Evolutionary conservation across 495 filamentous ascomycete genomes (phyloP), one percentile per base, ranked within the genome.

Genomic region (Tuber microsphaerosporum): DNA sequence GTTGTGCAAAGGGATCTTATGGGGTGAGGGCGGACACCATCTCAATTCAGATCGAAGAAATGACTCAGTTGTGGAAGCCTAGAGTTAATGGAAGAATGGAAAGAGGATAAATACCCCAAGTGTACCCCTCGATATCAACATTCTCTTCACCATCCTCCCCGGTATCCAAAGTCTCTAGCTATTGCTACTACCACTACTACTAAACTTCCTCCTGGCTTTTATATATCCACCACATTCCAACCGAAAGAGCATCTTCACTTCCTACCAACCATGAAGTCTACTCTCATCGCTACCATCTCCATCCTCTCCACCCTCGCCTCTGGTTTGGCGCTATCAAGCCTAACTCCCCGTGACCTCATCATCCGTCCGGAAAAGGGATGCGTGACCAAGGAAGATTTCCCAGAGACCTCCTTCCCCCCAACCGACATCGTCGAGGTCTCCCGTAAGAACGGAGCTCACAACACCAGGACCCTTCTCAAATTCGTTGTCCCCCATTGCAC

Each of bases 281-380:
- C n/a, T 26, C 10, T 61, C 51, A 31, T 31, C n/a, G 10, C 51
- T 31, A 10, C n/a, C n/a, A 2, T 61, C 51, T 61, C 51, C 1
- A 20, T 20, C 51, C 51, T 61, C 51, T 61, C 51, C 4, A 31
- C 51, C 51, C 8, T 61, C 9, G 51, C n/a, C n/a, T 31, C 51
- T 2, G 10, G 51, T 26, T 61, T 61, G 51, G 12, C n/a, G 14
- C 12, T 61, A 2, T 2, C 51, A 16, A 12, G 31, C 51, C 51
- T 31, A 1, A 0, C 2, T 5, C 1, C 2, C 10, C 51, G 26
- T 10, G 0, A 4, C 0, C 8, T 6, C 0, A 0, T 12, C 2
- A 31, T 16, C n/a, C 12, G 1, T 10, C 51, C 51, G 0, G 2
- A 0, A 0, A 12, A n/a, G n/a, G n/a, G n/a, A n/a, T n/a, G n/a